phyloP scores from a whole-genome alignment of 345 rosid genomes.

The Iberis pinnata region DNA sequence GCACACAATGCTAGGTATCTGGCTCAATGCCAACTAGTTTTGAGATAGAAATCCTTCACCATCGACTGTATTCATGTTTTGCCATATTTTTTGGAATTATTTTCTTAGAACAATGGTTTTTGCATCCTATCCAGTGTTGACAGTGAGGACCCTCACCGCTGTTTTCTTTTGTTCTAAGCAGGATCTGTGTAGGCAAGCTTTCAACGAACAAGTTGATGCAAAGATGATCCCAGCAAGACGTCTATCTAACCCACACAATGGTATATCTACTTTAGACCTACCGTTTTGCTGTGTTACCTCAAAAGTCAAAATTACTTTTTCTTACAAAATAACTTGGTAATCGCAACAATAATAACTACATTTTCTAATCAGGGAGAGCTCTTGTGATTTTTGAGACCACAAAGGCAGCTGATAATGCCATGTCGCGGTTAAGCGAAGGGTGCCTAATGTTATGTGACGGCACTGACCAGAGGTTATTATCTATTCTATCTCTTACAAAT shows the following conservation, averaged over 20 bases:
- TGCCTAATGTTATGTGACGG: slow-evolving; percentile 44
- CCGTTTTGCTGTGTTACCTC: background rate
- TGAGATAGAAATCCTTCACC: background rate
- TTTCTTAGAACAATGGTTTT: background rate
- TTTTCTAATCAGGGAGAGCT: slow-evolving; percentile 41
- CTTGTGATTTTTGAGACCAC: slow-evolving; percentile 44
- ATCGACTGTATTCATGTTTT: slow-evolving; percentile 4
- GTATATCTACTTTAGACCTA: slow-evolving; percentile 28
- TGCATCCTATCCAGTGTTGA: slow-evolving; percentile 6
- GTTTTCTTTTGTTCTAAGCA: slow-evolving; percentile 22
- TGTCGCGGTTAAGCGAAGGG: slow-evolving; percentile 25
- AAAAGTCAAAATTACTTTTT: background rate
- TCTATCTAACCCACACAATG: slow-evolving; percentile 36
- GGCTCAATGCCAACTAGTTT: background rate
- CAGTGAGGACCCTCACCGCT: background rate
- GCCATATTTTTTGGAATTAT: background rate
- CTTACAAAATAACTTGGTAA: background rate
- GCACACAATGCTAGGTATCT: slow-evolving; percentile 4
- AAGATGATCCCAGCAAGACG: slow-evolving; percentile 38
- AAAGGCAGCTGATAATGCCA: slow-evolving; percentile 40
- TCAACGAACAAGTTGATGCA: slow-evolving; percentile 42
- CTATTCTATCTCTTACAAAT: slow-evolving; percentile 6
- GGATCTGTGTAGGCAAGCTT: slow-evolving; percentile 46
- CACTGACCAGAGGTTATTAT: slow-evolving; percentile 25
- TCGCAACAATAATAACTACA: slow-evolving; percentile 2